Percentiles rank a stretch among this genome's conserved stretches.
Conservation (phyloP, 2,329 filamentous ascomycete species). For the Pestalotiopsis sp. region DNA sequence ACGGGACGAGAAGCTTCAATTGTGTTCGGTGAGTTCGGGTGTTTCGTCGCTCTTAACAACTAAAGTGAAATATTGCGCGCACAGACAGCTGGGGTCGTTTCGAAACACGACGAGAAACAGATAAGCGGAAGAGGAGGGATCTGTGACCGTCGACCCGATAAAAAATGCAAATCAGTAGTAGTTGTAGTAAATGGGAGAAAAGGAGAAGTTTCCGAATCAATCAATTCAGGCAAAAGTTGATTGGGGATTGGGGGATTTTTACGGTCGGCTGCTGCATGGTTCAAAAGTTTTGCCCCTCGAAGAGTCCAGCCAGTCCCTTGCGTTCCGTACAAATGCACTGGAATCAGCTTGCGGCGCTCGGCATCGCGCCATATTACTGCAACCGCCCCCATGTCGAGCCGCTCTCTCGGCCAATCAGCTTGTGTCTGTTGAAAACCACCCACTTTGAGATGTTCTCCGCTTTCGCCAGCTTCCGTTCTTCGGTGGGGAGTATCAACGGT, state of each 20-base stretch:
- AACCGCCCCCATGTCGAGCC: background rate
- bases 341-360: background rate
- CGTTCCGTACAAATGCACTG: background rate
- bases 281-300: conserved; percentile 8
- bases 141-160: background rate
- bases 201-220: background rate
- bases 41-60: background rate
- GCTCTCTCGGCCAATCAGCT: background rate
- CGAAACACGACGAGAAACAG: background rate
- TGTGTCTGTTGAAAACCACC: background rate
- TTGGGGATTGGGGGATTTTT: background rate
- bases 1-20: background rate
- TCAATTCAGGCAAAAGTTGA: background rate
- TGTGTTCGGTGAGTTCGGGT: background rate
- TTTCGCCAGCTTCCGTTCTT: background rate
- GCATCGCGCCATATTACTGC: background rate
- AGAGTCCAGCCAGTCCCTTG: background rate
- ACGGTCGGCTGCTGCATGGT: background rate
- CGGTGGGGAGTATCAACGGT: background rate
- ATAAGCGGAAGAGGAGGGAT: background rate
- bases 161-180: background rate
- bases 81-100: background rate
- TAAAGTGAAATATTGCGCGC: background rate
- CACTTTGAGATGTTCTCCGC: background rate
- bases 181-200: background rate